These are phyloP conservation scores for Inonotus obliquus DNA, from an alignment of 1,284 basidiomycete genomes.

Conservation along the genomic window DNA sequence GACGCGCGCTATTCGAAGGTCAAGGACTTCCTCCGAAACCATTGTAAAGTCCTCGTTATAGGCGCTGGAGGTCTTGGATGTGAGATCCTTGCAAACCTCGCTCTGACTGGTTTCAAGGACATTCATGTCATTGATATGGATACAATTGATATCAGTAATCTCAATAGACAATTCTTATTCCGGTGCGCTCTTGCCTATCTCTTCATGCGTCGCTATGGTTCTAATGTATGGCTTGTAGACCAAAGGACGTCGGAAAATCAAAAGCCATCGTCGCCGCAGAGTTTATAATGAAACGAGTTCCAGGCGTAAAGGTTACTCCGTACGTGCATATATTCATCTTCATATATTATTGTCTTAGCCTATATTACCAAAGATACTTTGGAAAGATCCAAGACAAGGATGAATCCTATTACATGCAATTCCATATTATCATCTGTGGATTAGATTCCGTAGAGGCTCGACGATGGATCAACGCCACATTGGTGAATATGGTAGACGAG, in stretches of 20 bases:
- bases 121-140: conserved; percentile 99
- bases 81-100: conserved; percentile 92
- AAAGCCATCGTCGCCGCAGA: conserved; percentile 95
- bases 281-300: conserved; percentile 92
- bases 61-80: conserved; percentile 94
- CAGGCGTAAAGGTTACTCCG: conserved; percentile 92
- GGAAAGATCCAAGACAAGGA: conserved; percentile 99
- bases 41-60: conserved; percentile 94
- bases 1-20: conserved; percentile 44
- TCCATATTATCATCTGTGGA: conserved; percentile 95
- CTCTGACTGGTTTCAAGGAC: conserved; percentile 92
- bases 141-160: conserved; percentile 98
- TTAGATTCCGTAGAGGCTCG: conserved; percentile 97
- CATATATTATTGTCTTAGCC: conserved; percentile 20
- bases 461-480: conserved; percentile 98
- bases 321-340: conserved; percentile 38
- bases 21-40: conserved; percentile 79
- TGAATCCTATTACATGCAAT: conserved; percentile 94
- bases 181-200: conserved; percentile 48
- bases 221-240: conserved; percentile 40
- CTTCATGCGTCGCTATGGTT: neutral
- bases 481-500: conserved; percentile 90
- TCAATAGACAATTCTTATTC: conserved; percentile 98
- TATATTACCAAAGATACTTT: conserved; percentile 63
- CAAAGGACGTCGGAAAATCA: conserved; percentile 88